Base-by-base conservation (phyloP, 2,329 filamentous ascomycete genomes). In the Pestalotiopsis sp. region DNA sequence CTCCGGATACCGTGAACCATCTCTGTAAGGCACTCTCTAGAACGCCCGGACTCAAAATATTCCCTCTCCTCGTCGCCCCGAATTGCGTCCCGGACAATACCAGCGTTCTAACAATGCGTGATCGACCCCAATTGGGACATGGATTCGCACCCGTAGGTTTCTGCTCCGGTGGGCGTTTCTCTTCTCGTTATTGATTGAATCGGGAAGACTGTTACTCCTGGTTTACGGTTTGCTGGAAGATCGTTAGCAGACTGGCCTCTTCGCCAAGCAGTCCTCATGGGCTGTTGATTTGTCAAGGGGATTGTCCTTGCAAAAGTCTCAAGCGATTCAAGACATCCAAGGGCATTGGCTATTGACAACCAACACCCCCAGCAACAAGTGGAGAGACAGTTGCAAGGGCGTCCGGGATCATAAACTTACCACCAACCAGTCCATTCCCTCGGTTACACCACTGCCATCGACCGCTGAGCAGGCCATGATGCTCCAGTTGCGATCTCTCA, bases 361-460 rank as follows among this genome's bases (percentile, higher is more conserved):
- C 57, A 31, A 5, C 27, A 31, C 6, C 27, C 1, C 6, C 27
- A 7, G 27, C 27, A 6, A 31, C 6, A 31, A 5, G 27, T 31
- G 45, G 45, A n/a, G 45, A 52, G 11, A 17, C 45, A n/a, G 45
- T 6, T 9, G 20, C 45, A 52, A 52, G 45, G 45, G 45, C 12
- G 23, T 5, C 23, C 31, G 57, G 23, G 23, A 9, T 23, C 27
- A 60, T 27, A 36, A 31, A 85, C 86, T 81, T 82, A 95, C 93
- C 86, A 97, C 94, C 79, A 99, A 85, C 96, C 96, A 99, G 82
- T 99, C 96, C 96, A 99, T 99, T 70, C 96, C 96, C 83, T 99
- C 96, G 72, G 92, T 93, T 59, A 99, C 93, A 80, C 96, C 96
- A 77, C 93, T 92, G 58, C 96, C 96, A 79, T 98, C 96, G 68